Evolutionary conservation across 164 flowering plant species (phyloP).

Genomic region (Vitis rotundifolia): DNA sequence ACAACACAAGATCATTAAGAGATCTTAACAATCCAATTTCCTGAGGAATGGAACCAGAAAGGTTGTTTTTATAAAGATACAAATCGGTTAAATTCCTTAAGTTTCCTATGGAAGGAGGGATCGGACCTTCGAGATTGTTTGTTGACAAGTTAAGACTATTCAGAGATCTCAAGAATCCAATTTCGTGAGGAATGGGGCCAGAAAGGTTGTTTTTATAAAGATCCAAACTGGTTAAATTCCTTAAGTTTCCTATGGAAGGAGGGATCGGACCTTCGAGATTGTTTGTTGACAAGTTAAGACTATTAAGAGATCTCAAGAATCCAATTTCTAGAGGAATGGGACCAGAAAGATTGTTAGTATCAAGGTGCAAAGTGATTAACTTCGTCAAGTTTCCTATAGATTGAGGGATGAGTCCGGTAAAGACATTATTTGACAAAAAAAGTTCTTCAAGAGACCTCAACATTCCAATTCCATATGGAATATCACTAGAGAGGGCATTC

Average conservation of each 20-base stretch:
- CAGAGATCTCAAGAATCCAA: no score
- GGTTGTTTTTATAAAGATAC: conserved; percentile 2
- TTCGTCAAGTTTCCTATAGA: no score
- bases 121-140: fast-evolving
- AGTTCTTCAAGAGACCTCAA: no score
- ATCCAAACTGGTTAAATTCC: neutral
- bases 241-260: conserved; percentile 14
- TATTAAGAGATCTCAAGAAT: conserved; percentile 5
- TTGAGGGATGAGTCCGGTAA: no score
- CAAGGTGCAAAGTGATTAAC: neutral
- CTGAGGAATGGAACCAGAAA: conserved; percentile 9
- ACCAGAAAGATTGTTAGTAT: conserved; percentile 17
- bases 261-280: conserved; percentile 19
- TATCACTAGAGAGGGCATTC: no score
- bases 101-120: no score
- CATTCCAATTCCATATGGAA: no score
- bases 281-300: neutral
- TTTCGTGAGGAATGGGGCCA: conserved; percentile 1
- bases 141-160: no score
- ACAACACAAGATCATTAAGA: no score
- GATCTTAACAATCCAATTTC: no score
- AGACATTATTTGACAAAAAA: no score
- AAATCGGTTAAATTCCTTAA: neutral
- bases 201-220: conserved; percentile 11
- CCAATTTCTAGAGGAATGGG: conserved; percentile 32